Conservation (phyloP, 2,329 filamentous ascomycete genomes). For the Trichoderma koningiopsis region DNA sequence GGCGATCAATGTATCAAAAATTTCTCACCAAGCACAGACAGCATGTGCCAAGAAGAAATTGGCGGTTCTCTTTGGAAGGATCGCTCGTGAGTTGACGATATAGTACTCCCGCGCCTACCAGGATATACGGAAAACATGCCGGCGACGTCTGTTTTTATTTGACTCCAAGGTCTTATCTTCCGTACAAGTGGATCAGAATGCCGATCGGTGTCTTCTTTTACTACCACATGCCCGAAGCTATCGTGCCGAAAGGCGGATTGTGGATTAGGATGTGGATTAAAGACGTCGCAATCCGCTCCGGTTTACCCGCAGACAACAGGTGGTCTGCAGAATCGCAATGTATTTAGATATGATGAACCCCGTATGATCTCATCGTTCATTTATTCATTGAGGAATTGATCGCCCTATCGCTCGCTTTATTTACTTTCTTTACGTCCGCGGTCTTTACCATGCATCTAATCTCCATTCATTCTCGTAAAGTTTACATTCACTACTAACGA, state of each 20-base stretch:
- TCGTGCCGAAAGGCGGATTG: background rate
- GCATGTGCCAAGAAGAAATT: background rate
- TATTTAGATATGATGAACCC: background rate
- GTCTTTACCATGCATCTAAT: background rate
- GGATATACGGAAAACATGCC: background rate
- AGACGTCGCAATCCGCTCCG: background rate
- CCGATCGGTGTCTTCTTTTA: background rate
- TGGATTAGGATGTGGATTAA: background rate
- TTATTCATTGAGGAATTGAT: background rate
- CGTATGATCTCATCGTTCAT: background rate
- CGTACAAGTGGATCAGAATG: background rate
- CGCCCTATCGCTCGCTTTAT: background rate
- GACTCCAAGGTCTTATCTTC: background rate
- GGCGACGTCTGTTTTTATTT: background rate
- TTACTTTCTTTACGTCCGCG: background rate
- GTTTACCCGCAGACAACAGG: background rate
- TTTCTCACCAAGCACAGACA: background rate
- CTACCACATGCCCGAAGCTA: background rate
- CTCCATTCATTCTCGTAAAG: background rate
- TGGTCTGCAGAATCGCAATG: background rate
- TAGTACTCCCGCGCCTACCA: background rate
- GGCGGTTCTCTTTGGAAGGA: background rate
- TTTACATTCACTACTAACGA: background rate
- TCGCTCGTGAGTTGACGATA: background rate
- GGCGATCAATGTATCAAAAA: background rate